Conservation (phyloP, 163 green algal species). For the Prototheca wickerhamii region DNA sequence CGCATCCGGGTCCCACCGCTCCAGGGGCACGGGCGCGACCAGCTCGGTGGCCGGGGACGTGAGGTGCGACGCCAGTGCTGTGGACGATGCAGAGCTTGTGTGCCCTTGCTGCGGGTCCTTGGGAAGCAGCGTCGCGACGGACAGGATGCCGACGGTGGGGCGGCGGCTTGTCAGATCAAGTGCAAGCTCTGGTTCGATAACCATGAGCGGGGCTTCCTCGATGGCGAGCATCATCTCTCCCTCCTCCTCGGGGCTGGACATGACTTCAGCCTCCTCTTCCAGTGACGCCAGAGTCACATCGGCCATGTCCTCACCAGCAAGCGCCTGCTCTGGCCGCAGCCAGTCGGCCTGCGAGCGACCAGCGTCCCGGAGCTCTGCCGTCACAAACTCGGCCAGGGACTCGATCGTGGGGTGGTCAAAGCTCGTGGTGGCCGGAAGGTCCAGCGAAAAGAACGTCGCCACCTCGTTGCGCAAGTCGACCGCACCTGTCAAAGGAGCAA, state of each 20-base stretch:
- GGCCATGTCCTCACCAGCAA: too few relatives aligned
- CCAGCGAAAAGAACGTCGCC: constrained; percentile 25
- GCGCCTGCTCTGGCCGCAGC: too few relatives aligned
- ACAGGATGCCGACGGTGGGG: background rate
- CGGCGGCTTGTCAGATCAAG: background rate
- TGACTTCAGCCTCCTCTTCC: too few relatives aligned
- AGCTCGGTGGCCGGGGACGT: too few relatives aligned
- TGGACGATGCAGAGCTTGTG: too few relatives aligned
- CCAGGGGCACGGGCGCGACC: background rate
- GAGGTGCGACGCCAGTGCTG: too few relatives aligned
- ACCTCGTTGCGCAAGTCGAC: constrained; percentile 37
- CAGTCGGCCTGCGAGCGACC: background rate
- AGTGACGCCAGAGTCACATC: too few relatives aligned
- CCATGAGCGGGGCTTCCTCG: background rate
- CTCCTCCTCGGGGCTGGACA: too few relatives aligned
- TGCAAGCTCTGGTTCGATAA: background rate
- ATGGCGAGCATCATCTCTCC: too few relatives aligned
- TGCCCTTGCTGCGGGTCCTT: too few relatives aligned
- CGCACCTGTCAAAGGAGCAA: background rate
- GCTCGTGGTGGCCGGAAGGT: constrained; percentile 40
- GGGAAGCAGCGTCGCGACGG: background rate
- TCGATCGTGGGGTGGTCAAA: constrained; percentile 64
- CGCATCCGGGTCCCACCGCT: constrained; percentile 21
- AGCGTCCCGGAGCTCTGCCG: constrained; percentile 32
- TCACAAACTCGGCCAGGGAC: constrained; percentile 29